Percentiles rank a stretch among this genome's conserved stretches.
Conservation (phyloP, 805 yeast genomes). For the Blastobotrys muscicola region DNA sequence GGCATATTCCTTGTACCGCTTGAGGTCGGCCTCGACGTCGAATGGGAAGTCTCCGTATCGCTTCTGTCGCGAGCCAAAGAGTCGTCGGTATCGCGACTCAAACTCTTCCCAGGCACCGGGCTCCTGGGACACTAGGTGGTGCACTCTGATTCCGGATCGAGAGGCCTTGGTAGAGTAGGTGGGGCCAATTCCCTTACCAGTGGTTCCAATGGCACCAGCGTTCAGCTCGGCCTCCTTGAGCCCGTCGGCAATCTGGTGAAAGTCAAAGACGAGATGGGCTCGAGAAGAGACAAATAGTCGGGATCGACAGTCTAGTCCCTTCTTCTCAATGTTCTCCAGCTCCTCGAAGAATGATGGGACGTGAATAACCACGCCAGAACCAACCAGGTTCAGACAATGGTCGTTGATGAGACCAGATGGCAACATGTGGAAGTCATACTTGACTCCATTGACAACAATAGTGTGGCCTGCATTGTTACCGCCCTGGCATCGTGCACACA, state of each 20-base stretch:
- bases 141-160: constrained; percentile 93
- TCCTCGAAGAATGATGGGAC: constrained; percentile 89
- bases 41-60: constrained; percentile 92
- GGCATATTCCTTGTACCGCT: constrained; percentile 63
- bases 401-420: constrained; percentile 97
- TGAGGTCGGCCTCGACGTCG: constrained; percentile 73
- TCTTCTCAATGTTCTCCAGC: constrained; percentile 65
- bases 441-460: constrained; percentile 78
- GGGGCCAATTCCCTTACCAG: constrained; percentile 99
- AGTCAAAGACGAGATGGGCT: constrained; percentile 94
- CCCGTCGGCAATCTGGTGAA: constrained; percentile 96
- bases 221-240: constrained; percentile 87
- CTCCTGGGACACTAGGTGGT: constrained; percentile 83
- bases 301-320: constrained; percentile 68
- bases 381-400: constrained; percentile 79
- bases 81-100: constrained; percentile 62
- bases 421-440: constrained; percentile 97
- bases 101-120: constrained; percentile 92
- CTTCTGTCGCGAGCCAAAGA: constrained; percentile 70
- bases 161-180: constrained; percentile 95
- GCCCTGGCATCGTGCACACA: constrained; percentile 94
- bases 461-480: constrained; percentile 99
- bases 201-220: constrained; percentile 83
- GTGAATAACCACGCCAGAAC: constrained; percentile 94
- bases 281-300: constrained; percentile 84